A percentile compares a stretch with the other conserved stretches of the same genome.
Conservation (phyloP, 345 rosid genomes). For the Crucihimalaya himalaica region DNA sequence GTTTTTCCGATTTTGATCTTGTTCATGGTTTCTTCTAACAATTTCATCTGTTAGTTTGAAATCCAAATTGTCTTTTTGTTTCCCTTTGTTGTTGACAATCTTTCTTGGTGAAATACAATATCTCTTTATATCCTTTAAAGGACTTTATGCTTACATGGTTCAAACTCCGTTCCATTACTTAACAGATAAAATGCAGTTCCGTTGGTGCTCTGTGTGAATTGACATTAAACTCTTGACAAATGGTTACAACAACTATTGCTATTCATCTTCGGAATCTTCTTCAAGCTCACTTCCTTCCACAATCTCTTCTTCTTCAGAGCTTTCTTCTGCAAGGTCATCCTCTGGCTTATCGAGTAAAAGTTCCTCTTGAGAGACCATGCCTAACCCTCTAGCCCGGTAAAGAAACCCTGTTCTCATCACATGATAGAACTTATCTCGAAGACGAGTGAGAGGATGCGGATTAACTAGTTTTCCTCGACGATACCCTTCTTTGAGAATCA, state of each 20-base stretch:
- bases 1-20: conserved; percentile 42
- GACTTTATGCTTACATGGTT: conserved; percentile 10
- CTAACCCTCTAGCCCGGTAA: conserved; percentile 67
- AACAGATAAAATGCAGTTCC: neutral
- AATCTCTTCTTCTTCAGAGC: conserved; percentile 62
- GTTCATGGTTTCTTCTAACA: conserved; percentile 38
- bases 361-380: conserved; percentile 51
- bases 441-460: conserved; percentile 78
- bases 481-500: conserved; percentile 85
- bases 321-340: conserved; percentile 50
- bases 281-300: conserved; percentile 50
- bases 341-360: conserved; percentile 46
- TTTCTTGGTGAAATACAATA: conserved; percentile 34
- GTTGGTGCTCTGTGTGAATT: neutral
- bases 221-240: neutral
- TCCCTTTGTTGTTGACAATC: conserved; percentile 26
- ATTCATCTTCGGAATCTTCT: conserved; percentile 47
- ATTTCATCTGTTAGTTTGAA: conserved; percentile 37
- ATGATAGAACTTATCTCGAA: conserved; percentile 73
- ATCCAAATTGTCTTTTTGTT: conserved; percentile 15
- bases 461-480: conserved; percentile 69
- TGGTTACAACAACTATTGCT: neutral
- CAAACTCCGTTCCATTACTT: neutral
- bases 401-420: conserved; percentile 93
- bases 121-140: conserved; percentile 16